These are phyloP conservation scores for Neoscytalidium dimidiatum DNA, from an alignment of 2,329 filamentous ascomycete genomes.

Conservation along the genomic window DNA sequence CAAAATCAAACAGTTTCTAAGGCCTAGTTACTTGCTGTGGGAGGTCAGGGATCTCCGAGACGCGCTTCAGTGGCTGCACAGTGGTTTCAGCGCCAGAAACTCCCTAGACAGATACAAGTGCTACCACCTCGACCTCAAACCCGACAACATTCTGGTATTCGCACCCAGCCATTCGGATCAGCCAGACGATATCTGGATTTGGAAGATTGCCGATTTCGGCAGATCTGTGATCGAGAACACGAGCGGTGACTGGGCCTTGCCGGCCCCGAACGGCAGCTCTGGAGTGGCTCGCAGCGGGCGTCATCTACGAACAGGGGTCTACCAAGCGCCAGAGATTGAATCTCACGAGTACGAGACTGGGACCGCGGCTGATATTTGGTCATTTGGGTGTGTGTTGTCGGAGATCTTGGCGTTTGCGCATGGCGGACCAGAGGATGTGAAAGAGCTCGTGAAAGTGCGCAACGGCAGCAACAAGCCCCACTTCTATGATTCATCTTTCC, in stretches of 20 bases:
- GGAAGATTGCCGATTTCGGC: conserved; percentile 9
- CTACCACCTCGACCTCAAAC: conserved; percentile 2
- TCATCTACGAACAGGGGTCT: background rate
- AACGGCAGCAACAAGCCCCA: background rate
- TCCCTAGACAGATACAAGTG: background rate
- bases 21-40: conserved; percentile 3
- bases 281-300: background rate
- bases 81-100: background rate
- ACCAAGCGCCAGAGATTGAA: conserved; percentile 1
- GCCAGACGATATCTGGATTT: background rate
- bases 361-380: conserved; percentile 1
- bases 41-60: background rate
- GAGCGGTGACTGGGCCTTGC: background rate
- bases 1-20: background rate
- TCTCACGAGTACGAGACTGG: background rate
- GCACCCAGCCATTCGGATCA: background rate
- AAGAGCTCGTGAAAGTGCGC: background rate
- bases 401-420: background rate
- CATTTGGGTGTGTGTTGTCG: background rate
- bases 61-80: background rate
- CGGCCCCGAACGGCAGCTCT: background rate
- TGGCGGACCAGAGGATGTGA: background rate
- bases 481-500: background rate
- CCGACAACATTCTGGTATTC: conserved; percentile 2
- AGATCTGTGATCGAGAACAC: background rate